A percentile compares a stretch with the other conserved stretches of the same genome.
Evolutionary conservation across 2,329 filamentous ascomycete species (phyloP).

Genomic region (Plenodomus tracheiphilus): DNA sequence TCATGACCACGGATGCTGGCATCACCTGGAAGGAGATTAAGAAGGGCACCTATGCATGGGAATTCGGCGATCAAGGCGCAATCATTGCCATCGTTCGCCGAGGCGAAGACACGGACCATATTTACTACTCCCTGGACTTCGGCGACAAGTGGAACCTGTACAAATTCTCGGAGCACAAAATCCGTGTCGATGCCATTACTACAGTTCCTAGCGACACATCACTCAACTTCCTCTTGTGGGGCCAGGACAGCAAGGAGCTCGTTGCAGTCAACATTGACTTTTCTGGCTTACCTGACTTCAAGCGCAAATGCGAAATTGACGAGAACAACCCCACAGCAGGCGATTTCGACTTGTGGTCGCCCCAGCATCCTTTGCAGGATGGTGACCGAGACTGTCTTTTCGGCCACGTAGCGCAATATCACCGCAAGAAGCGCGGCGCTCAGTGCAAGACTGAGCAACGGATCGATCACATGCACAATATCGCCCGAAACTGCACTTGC

Average conservation of each 20-base stretch:
- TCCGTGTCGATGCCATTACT: conserved; percentile 78
- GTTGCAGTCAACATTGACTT: conserved; percentile 89
- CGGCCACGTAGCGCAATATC: conserved; percentile 84
- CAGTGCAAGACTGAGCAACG: conserved; percentile 81
- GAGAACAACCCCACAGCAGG: conserved; percentile 62
- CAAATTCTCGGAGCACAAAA: conserved; percentile 69
- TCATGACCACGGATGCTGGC: conserved; percentile 89
- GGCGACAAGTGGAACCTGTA: conserved; percentile 79
- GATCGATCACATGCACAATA: conserved; percentile 66
- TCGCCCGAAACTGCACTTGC: conserved; percentile 77
- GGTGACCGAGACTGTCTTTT: conserved; percentile 82
- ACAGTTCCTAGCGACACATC: conserved; percentile 88
- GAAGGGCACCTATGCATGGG: conserved; percentile 89
- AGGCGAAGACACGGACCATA: conserved; percentile 64
- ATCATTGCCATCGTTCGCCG: conserved; percentile 86
- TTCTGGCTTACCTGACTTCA: conserved; percentile 66
- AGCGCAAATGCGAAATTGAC: conserved; percentile 70
- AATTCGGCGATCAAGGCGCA: conserved; percentile 93
- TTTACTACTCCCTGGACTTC: conserved; percentile 80
- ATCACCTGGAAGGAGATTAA: conserved; percentile 83
- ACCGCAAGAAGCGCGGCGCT: conserved; percentile 80
- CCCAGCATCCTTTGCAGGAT: conserved; percentile 79
- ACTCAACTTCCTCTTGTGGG: conserved; percentile 91
- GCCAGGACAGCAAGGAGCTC: conserved; percentile 59
- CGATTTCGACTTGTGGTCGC: conserved; percentile 88